These are phyloP conservation scores for Rhizopogon rudus DNA, from an alignment of 768 basidiomycete genomes.

Conservation along the genomic window DNA sequence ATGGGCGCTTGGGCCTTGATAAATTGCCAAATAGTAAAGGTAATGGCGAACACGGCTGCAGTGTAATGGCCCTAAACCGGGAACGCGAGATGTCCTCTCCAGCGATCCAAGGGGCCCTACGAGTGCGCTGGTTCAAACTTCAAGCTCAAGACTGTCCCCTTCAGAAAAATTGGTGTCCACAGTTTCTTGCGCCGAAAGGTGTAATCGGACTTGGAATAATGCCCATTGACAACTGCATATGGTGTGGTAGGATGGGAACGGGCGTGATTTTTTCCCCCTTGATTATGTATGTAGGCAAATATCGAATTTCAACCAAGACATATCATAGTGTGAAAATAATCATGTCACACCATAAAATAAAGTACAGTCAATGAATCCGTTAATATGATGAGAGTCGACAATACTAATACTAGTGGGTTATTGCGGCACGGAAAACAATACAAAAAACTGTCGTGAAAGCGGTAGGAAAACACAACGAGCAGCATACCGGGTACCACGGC, in stretches of 20 bases:
- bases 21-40: no score
- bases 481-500: no score
- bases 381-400: background rate
- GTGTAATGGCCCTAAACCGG: constrained; percentile 67
- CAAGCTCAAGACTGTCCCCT: constrained; percentile 70
- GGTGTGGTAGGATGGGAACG: background rate
- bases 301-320: background rate
- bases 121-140: constrained; percentile 75
- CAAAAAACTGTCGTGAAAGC: no score
- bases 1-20: constrained; percentile 35
- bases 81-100: constrained; percentile 68
- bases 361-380: background rate
- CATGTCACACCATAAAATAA: background rate
- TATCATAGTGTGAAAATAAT: background rate
- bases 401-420: no score
- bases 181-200: constrained; percentile 59
- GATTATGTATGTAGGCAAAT: background rate
- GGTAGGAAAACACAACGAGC: no score
- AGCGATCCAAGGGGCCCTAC: constrained; percentile 44
- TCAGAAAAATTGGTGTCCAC: constrained; percentile 91
- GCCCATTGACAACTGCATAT: no score
- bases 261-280: background rate
- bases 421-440: no score
- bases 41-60: constrained; percentile 64
- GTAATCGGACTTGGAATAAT: constrained; percentile 78